These are phyloP conservation scores for Nemania sp. DNA, from an alignment of 2,329 filamentous ascomycete species.

Conservation along the genomic window DNA sequence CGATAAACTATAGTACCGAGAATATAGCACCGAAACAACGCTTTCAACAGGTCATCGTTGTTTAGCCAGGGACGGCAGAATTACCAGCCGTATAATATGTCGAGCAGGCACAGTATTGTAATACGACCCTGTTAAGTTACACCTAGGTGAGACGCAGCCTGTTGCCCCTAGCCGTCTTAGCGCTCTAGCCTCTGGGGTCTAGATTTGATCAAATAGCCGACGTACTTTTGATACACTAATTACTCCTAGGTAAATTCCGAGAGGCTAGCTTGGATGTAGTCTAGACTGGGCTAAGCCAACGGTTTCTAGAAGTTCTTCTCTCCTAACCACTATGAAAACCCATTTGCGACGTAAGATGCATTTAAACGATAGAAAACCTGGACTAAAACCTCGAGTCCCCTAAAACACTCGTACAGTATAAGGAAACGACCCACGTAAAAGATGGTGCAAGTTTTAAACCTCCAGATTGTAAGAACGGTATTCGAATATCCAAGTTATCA, in stretches of 20 bases:
- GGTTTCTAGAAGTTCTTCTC: not conserved
- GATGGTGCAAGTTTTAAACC: not conserved
- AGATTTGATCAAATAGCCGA: not conserved
- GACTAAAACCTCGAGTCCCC: not conserved
- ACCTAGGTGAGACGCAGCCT: not conserved
- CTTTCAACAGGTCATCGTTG: not conserved
- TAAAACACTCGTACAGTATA: not conserved
- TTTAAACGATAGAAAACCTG: not conserved
- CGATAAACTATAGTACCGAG: not conserved
- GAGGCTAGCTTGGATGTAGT: not conserved
- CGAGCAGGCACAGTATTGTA: not conserved
- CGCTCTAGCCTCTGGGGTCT: not conserved
- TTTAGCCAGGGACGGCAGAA: not conserved
- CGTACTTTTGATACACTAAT: not conserved
- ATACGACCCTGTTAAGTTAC: not conserved
- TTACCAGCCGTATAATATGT: not conserved
- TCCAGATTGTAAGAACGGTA: not conserved
- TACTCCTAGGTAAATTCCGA: not conserved
- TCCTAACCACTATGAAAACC: not conserved
- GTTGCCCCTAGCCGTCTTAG: not conserved
- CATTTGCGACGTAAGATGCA: constrained; percentile 3
- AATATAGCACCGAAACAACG: not conserved
- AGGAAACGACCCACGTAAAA: not conserved
- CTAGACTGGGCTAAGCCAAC: not conserved
- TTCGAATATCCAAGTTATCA: not conserved